Base-by-base conservation (phyloP, 768 basidiomycete species). In the Boletus barrowsii region DNA sequence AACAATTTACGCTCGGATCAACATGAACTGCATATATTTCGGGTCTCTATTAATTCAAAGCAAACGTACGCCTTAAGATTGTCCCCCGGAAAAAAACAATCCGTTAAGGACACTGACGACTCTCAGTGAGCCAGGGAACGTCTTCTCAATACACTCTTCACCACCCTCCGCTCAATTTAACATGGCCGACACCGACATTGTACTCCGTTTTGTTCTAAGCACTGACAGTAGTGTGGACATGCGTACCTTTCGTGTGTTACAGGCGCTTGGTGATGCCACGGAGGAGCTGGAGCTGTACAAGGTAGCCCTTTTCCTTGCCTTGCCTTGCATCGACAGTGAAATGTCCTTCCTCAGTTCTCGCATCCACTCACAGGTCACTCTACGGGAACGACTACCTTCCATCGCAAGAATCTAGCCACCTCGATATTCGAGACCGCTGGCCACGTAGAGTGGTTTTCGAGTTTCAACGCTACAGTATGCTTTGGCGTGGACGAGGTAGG, bases 341-440 rank as follows among this genome's bases (percentile, higher is more conserved):
- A 18, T 5, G 17, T 18, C 22, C 29, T 26, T 20, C 1, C 3
- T n/a, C 53, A 77, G 75, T 79, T 79, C 57, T 69, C 70, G 52
- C 78, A 79, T 54, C 76, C 80, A 0, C 62, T 73, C 13, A 79
- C 78, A 5, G 78, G 78, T 32, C 62, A 72, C 33, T 64, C 66
- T 36, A 68, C 55, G 17, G 76, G 78, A 1, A 72, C 71, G 11
- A 83, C 81, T 5, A 75, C 75, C 5, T 80, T 79, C 51, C 73
- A 75, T 51, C 76, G 82, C 47, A 78, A 73, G 58, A 82, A 83
- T 60, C 47, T 72, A 11, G 61, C 59, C 8, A 80, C 78, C 1
- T 49, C 64, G 15, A 59, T 72, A 18, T 82, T 79, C 59, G 82
- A 84, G 62, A 73, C 73, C 17, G 81, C 80, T 3, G 83, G 83